phyloP scores from a whole-genome alignment of 257 asterid genomes.

The Mitragyna speciosa region DNA sequence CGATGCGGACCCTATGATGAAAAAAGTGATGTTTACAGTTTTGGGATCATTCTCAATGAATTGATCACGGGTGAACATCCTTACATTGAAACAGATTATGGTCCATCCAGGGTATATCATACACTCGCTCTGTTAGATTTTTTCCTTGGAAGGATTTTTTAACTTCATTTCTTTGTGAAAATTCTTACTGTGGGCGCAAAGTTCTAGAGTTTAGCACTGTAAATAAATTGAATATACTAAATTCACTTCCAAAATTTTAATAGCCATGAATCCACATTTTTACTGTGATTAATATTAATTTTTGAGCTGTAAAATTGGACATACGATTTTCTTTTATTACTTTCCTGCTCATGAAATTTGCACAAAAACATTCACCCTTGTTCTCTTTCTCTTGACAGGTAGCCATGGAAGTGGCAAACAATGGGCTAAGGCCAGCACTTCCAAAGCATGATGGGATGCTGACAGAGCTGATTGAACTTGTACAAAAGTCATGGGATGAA shows the following conservation, averaged over 20 bases:
- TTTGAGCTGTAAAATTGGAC: no score
- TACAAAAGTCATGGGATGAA: constrained; percentile 58
- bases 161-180: not conserved
- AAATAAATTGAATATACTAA: not conserved
- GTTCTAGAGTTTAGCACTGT: not conserved
- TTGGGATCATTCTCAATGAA: constrained; percentile 62
- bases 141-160: not conserved
- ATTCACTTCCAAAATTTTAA: not conserved
- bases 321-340: not conserved
- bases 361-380: not conserved
- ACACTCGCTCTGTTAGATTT: not conserved
- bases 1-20: constrained; percentile 60
- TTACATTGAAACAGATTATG: constrained; percentile 53
- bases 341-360: not conserved
- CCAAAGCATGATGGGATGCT: constrained; percentile 31
- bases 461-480: constrained; percentile 42
- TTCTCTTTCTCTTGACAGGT: constrained; percentile 37
- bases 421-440: constrained; percentile 62
- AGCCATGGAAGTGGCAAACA: constrained; percentile 71
- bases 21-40: constrained; percentile 77
- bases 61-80: constrained; percentile 64
- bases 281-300: no score
- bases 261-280: not conserved
- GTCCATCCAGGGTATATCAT: constrained; percentile 21
- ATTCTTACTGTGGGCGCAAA: not conserved